Conservation (phyloP, 1,284 basidiomycete genomes). For the Sutorius eximius region DNA sequence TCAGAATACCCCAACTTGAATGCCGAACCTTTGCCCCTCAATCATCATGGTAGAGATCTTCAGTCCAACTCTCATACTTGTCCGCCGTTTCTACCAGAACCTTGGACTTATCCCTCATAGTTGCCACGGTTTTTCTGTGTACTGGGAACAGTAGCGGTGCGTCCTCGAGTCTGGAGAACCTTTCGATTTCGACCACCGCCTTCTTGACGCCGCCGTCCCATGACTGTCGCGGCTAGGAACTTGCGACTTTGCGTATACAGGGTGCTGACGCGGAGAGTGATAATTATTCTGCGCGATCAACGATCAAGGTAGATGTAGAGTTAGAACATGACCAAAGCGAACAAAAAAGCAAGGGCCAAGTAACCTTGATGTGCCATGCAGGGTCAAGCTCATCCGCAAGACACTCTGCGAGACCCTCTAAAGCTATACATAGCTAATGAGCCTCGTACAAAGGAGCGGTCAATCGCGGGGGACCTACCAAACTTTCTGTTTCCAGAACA, state of each 20-base stretch:
- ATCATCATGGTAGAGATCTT: slow-evolving; percentile 19
- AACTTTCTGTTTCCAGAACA: slow-evolving; percentile 20
- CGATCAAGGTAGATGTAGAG: neutral
- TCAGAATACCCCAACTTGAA: neutral
- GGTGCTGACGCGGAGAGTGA: slow-evolving; percentile 9
- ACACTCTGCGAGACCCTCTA: slow-evolving; percentile 32
- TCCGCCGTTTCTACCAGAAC: slow-evolving; percentile 14
- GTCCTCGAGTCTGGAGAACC: slow-evolving; percentile 16
- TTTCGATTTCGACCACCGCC: slow-evolving; percentile 20
- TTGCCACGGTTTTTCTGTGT: slow-evolving; percentile 12
- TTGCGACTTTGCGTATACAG: slow-evolving; percentile 21
- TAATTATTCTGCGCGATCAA: slow-evolving; percentile 14
- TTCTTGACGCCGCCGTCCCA: slow-evolving; percentile 21
- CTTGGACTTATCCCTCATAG: slow-evolving; percentile 20
- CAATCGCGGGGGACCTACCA: slow-evolving; percentile 7
- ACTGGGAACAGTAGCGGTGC: slow-evolving; percentile 23
- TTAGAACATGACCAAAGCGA: neutral
- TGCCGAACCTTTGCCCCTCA: neutral
- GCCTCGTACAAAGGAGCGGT: neutral
- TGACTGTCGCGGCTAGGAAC: neutral
- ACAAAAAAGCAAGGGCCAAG: neutral
- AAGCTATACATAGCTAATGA: slow-evolving; percentile 14
- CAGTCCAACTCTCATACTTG: slow-evolving; percentile 24
- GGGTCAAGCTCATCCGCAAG: slow-evolving; percentile 29
- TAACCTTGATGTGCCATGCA: slow-evolving; percentile 34